These are phyloP conservation scores for Cercospora sojina DNA, from an alignment of 2,329 filamentous ascomycete species.

Conservation along the genomic window DNA sequence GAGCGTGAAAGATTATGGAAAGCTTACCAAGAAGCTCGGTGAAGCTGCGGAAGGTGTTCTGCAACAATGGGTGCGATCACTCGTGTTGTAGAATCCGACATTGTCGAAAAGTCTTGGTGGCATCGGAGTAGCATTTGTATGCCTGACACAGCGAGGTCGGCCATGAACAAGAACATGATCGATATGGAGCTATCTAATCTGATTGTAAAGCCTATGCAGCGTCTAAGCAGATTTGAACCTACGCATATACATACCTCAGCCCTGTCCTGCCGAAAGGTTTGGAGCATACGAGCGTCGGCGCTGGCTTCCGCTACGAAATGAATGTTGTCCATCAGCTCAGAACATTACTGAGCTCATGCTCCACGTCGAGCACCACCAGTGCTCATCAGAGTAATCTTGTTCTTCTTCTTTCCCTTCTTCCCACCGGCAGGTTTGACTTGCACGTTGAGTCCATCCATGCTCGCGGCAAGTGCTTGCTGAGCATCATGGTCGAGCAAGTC, in stretches of 20 bases:
- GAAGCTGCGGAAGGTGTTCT: no score
- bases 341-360: neutral
- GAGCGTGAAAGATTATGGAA: no score
- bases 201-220: neutral
- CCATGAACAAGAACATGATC: neutral
- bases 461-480: constrained; percentile 29
- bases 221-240: neutral
- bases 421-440: constrained; percentile 47
- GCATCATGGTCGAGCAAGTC: constrained; percentile 69
- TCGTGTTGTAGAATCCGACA: no score
- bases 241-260: neutral
- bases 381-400: constrained; percentile 69
- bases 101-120: no score
- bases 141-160: no score
- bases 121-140: no score
- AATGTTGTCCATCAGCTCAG: neutral
- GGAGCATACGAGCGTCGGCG: neutral
- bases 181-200: neutral
- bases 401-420: constrained; percentile 63
- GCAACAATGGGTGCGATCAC: no score
- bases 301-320: neutral
- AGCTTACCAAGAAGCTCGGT: no score
- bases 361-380: constrained; percentile 47
- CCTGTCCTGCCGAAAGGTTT: neutral
- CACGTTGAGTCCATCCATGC: constrained; percentile 23